These are phyloP conservation scores for Miamiensis avidus DNA, from an alignment of 169 alveolate genomes.

Conservation along the genomic window DNA sequence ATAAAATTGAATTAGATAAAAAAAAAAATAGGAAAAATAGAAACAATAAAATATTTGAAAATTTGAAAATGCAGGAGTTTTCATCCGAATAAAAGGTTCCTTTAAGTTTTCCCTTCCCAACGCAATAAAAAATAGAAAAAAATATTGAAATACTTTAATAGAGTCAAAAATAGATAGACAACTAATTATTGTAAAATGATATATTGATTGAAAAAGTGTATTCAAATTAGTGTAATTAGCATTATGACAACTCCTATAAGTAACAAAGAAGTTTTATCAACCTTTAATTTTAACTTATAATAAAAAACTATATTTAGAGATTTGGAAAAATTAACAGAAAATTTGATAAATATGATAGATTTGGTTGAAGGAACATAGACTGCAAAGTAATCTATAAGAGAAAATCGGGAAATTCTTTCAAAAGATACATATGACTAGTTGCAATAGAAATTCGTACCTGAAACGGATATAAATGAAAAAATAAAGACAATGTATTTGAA, in stretches of 20 bases:
- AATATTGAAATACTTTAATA: too few relatives aligned
- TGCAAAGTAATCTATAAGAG: background rate
- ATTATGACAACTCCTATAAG: background rate
- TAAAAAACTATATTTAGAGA: background rate
- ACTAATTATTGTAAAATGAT: too few relatives aligned
- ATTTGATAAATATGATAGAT: too few relatives aligned
- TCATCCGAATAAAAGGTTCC: too few relatives aligned
- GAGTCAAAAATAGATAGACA: background rate
- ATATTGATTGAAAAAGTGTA: background rate
- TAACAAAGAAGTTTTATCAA: too few relatives aligned
- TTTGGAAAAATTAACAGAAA: background rate
- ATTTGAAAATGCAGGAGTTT: too few relatives aligned
- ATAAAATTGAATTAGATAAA: too few relatives aligned
- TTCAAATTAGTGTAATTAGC: background rate
- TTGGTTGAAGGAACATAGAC: background rate
- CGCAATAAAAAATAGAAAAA: too few relatives aligned
- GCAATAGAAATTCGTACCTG: background rate
- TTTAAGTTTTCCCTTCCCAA: too few relatives aligned
- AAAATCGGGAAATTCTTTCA: background rate
- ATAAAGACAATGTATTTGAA: background rate
- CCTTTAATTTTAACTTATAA: too few relatives aligned
- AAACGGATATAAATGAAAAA: background rate
- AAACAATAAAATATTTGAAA: too few relatives aligned
- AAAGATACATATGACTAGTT: background rate
- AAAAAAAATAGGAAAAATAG: too few relatives aligned